phyloP scores from a whole-genome alignment of 768 basidiomycete species.

The Terana coerulea region DNA sequence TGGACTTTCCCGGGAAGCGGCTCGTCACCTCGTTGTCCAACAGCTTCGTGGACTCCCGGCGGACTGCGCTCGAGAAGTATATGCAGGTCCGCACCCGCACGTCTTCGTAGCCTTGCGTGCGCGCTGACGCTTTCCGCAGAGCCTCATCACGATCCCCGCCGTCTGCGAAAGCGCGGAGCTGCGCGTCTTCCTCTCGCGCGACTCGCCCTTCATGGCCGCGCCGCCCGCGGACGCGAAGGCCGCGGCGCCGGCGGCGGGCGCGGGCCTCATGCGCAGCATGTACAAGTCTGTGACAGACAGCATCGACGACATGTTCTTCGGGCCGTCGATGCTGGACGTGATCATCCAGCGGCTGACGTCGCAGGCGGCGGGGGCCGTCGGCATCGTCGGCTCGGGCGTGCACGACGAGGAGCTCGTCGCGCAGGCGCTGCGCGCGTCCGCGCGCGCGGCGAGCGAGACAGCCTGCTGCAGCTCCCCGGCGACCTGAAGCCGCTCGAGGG shows the following conservation, averaged over 20 bases:
- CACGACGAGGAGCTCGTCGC: constrained; percentile 84
- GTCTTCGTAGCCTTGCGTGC: background rate
- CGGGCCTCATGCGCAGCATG: constrained; percentile 77
- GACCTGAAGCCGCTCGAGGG: constrained; percentile 81
- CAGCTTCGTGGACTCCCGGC: constrained; percentile 82
- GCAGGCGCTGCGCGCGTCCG: constrained; percentile 71
- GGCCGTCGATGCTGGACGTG: constrained; percentile 92
- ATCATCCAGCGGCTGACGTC: constrained; percentile 88
- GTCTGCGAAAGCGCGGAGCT: constrained; percentile 84
- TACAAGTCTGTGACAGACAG: constrained; percentile 92
- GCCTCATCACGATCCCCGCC: constrained; percentile 63
- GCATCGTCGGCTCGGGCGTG: constrained; percentile 72
- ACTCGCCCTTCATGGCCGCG: constrained; percentile 75
- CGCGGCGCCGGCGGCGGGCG: constrained; percentile 38
- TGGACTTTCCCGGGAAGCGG: constrained; percentile 94
- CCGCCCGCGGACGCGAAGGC: constrained; percentile 29
- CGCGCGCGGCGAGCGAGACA: constrained; percentile 60
- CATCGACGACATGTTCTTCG: constrained; percentile 96
- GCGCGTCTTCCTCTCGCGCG: constrained; percentile 80
- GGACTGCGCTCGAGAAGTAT: constrained; percentile 81
- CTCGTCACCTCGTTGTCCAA: constrained; percentile 83
- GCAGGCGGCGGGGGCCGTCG: constrained; percentile 87
- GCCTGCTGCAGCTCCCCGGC: constrained; percentile 67
- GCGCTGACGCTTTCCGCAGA: constrained; percentile 38
- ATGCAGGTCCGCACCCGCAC: constrained; percentile 59